Evolutionary conservation across 2,329 filamentous ascomycete species (phyloP).

Genomic region (Tolypocladium sp.): DNA sequence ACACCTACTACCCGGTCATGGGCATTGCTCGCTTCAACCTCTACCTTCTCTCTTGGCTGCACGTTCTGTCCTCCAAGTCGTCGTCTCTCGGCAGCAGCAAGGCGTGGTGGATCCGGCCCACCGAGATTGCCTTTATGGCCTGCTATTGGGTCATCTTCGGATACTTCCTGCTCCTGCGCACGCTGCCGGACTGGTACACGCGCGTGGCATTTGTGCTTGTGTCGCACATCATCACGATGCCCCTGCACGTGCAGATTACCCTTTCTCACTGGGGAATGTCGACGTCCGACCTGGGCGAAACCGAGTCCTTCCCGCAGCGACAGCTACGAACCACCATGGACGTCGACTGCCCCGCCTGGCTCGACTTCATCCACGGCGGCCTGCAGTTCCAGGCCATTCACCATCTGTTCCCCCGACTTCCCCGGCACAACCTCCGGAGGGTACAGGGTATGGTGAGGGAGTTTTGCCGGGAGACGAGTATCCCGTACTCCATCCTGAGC

Average conservation of each 20-base stretch:
- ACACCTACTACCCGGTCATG: slow-evolving; percentile 76
- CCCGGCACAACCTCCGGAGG: slow-evolving; percentile 71
- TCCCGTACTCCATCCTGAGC: slow-evolving; percentile 78
- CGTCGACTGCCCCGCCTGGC: slow-evolving; percentile 77
- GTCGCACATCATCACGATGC: slow-evolving; percentile 72
- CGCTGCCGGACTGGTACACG: slow-evolving; percentile 58
- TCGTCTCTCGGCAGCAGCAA: slow-evolving; percentile 74
- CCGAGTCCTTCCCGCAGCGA: slow-evolving; percentile 81
- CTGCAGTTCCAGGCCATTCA: slow-evolving; percentile 87
- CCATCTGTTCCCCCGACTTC: slow-evolving; percentile 75
- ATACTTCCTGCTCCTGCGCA: slow-evolving; percentile 66
- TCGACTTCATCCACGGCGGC: slow-evolving; percentile 83
- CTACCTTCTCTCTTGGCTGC: slow-evolving; percentile 68
- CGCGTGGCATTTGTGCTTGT: slow-evolving; percentile 69
- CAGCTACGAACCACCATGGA: slow-evolving; percentile 94
- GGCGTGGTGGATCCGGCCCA: slow-evolving; percentile 58
- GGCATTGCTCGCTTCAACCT: slow-evolving; percentile 80
- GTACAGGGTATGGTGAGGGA: slow-evolving; percentile 69
- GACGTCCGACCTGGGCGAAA: slow-evolving; percentile 71
- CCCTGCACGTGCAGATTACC: slow-evolving; percentile 83
- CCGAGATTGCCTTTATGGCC: slow-evolving; percentile 13
- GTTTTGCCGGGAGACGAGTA: slow-evolving; percentile 73
- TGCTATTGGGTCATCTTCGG: slow-evolving; percentile 87
- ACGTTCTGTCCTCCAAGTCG: slow-evolving; percentile 62
- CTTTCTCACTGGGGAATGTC: slow-evolving; percentile 92